Base-by-base conservation (phyloP, 768 basidiomycete genomes). In the Gelatoporia subvermispora region DNA sequence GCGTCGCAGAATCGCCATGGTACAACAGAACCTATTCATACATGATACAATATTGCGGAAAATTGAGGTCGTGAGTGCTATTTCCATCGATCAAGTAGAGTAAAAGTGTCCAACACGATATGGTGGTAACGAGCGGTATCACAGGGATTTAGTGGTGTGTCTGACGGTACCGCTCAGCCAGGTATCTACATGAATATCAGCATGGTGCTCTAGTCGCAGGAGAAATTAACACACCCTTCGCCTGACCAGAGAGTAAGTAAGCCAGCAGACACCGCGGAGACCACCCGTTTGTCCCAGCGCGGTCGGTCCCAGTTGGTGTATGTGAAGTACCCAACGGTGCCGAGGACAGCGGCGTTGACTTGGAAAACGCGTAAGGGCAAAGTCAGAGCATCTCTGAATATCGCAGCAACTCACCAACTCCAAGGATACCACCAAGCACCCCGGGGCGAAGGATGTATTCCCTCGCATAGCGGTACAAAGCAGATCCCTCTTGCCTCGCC, bases 321-420 rank as follows among this genome's bases (percentile, higher is more conserved):
- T 1, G 73, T 71, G 49, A 76, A 65, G 62, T 84, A 90, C 2
- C 84, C 84, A 13, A 88, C 65, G 16, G 74, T 63, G 3, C 82
- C 80, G 23, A 89, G 60, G 11, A 89, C 62, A 4, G 75, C 81
- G 1, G 82, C 66, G 56, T 90, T 90, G 43, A 84, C 79, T 82
- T 43, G n/a, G 22, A 45, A 25, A 39, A 8, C 0, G 28, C 2
- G 3, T 50, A 28, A 52, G 25, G 42, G 24, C 11, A 35, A 11
- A 15, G 15, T 13, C 23, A 40, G 8, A 25, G 4, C 15, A 35
- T n/a, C 24, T 37, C 37, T 2, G 28, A 7, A 31, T 31, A 7
- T 20, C 23, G 24, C 43, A 56, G 28, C 23, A 51, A 67, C 78
- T 65, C 59, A 85, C 85, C 52, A 34, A 81, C 50, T 44, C 85